Percentiles rank a stretch among this genome's conserved stretches.
Conservation (phyloP, 2,329 filamentous ascomycete genomes). For the Fusarium chlamydosporum region DNA sequence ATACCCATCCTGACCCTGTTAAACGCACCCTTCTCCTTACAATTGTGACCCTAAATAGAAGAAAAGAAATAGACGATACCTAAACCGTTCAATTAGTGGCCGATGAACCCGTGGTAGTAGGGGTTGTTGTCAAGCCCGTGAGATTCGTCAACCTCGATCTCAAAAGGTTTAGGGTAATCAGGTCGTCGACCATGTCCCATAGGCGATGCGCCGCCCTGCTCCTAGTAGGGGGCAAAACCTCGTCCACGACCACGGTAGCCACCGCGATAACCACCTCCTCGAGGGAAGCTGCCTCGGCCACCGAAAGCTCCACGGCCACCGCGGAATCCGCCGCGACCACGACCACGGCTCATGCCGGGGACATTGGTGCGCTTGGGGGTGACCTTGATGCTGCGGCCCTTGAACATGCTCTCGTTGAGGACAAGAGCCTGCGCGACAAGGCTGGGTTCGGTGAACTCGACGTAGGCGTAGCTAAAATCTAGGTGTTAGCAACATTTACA, state of each 20-base stretch:
- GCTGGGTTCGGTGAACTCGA: constrained; percentile 95
- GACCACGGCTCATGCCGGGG: constrained; percentile 90
- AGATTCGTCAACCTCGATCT: constrained; percentile 49
- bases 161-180: constrained; percentile 43
- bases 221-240: constrained; percentile 75
- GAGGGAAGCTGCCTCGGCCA: constrained; percentile 67
- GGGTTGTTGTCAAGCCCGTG: constrained; percentile 34
- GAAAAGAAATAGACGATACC: constrained; percentile 20
- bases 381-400: constrained; percentile 95
- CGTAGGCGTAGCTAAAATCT: constrained; percentile 87
- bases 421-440: constrained; percentile 94
- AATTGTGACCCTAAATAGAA: constrained; percentile 25
- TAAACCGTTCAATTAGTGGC: constrained; percentile 19
- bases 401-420: constrained; percentile 95
- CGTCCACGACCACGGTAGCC: constrained; percentile 76
- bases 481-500: constrained; percentile 32
- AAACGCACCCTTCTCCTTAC: constrained; percentile 45
- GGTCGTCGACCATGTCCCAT: constrained; percentile 37
- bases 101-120: constrained; percentile 25
- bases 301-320: constrained; percentile 67
- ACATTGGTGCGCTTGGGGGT: constrained; percentile 95
- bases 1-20: constrained; percentile 35
- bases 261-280: constrained; percentile 71
- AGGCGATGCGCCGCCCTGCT: constrained; percentile 53
- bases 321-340: constrained; percentile 57